These are phyloP conservation scores for Curvularia sp. DNA, from an alignment of 2,329 filamentous ascomycete species.

Conservation along the genomic window DNA sequence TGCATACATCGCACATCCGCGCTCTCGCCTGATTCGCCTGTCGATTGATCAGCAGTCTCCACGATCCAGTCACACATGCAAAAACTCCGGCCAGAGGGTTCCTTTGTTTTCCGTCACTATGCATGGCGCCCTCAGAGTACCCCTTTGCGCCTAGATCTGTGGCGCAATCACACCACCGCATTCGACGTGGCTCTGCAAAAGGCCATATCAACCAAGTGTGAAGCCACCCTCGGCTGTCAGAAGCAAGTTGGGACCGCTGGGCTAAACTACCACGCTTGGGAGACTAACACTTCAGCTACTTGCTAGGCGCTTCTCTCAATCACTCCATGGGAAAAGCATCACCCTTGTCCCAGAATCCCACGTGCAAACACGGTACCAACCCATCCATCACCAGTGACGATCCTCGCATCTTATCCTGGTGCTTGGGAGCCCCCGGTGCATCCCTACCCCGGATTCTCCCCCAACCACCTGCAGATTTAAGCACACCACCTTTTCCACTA, in stretches of 20 bases:
- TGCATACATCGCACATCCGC: neutral
- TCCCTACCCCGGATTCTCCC: slow-evolving; percentile 2
- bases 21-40: slow-evolving; percentile 6
- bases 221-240: neutral
- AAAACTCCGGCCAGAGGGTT: slow-evolving; percentile 1
- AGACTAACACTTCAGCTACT: neutral
- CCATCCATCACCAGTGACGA: slow-evolving; percentile 7
- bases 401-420: slow-evolving; percentile 21
- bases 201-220: neutral
- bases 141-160: slow-evolving; percentile 1
- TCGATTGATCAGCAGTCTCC: slow-evolving; percentile 8
- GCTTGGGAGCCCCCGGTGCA: slow-evolving; percentile 17
- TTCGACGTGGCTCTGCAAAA: neutral
- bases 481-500: neutral
- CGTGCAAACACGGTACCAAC: neutral
- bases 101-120: slow-evolving; percentile 13
- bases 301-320: neutral
- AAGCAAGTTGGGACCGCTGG: neutral
- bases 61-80: slow-evolving; percentile 5
- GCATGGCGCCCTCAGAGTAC: neutral
- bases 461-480: neutral
- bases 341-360: neutral
- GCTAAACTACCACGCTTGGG: neutral
- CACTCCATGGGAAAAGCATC: neutral
- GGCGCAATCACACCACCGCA: slow-evolving; percentile 5